Base-by-base conservation (phyloP, 176 grass and related monocot species). In the Coix lacrymajobi region DNA sequence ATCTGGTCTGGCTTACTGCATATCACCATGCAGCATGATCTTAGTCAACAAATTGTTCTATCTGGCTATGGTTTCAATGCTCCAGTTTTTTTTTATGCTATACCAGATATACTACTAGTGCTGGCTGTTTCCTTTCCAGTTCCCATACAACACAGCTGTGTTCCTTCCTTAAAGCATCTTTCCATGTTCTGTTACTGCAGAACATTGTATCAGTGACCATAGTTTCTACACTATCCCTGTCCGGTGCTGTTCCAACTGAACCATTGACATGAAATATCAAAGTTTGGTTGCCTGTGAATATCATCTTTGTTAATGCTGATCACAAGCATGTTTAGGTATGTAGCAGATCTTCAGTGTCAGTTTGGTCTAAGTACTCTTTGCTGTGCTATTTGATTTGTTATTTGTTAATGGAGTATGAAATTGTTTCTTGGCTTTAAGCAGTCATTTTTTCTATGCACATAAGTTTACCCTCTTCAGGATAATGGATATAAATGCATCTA, bases 11-110 rank as follows among this genome's bases (percentile, higher is more conserved):
- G 92, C n/a, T 17, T 98, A 98, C 84, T 95, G 96, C 51, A 40
- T 98, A 85, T 89, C 92, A 70, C 95, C 92, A n/a, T 95, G 90
- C 76, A 91, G 92, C 88, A 98, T 98, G 96, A 98, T 98, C 74
- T 85, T 98, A 32, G 85, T 98, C 51, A 98, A 98, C 81, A 98
- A 98, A 52, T 95, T 86, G 79, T 98, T 39, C 70, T 98, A 31
- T 98, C 92, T 73, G 92, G 79, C 73, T 98, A 93, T 34, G 82
- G 92, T 88, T 98, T 98, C 82, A 90, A 61, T 80, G 96, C 96
- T 85, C 92, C 92, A 66, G 93, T 98, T 74, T 98, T 86, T n/a
- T 85, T 98, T 69, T n/a, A 98, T 98, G 96, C 73, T 98, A 52
- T 98, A 98, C 73, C 96, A 98, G 96, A 92, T 95, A 76, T 68